Evolutionary conservation across 2,329 filamentous ascomycete species (phyloP).

Genomic region (Trichoderma koningii): DNA sequence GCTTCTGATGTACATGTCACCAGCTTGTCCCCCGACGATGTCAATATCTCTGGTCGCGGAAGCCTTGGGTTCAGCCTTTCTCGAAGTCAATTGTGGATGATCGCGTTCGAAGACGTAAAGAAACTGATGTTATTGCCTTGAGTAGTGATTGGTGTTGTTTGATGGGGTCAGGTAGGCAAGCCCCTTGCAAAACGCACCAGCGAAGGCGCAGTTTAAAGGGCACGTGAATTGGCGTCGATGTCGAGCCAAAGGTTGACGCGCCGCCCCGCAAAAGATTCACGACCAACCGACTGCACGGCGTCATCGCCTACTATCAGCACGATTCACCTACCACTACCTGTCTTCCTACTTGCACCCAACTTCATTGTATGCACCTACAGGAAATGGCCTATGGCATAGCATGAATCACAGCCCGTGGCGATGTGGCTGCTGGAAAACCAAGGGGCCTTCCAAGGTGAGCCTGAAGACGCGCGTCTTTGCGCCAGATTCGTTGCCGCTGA

Average conservation of each 20-base stretch:
- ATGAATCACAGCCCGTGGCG: constrained; percentile 23
- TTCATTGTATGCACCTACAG: not conserved
- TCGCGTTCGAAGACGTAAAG: too few relatives aligned
- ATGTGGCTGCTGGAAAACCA: constrained; percentile 70
- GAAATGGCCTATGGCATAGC: constrained; percentile 16
- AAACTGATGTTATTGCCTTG: too few relatives aligned
- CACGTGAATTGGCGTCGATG: constrained; percentile 35
- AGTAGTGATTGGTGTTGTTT: too few relatives aligned
- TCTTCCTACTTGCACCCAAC: too few relatives aligned
- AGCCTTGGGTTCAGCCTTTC: too few relatives aligned
- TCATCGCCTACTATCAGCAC: constrained; percentile 5
- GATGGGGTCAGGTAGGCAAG: too few relatives aligned
- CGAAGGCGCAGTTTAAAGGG: not conserved
- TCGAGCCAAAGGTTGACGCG: constrained; percentile 14
- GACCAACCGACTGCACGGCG: constrained; percentile 17
- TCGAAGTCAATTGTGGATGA: too few relatives aligned
- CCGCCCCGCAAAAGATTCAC: constrained; percentile 28
- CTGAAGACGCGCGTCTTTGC: not conserved
- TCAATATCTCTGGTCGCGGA: too few relatives aligned
- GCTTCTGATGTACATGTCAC: too few relatives aligned
- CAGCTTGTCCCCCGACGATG: too few relatives aligned
- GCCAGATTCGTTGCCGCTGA: not conserved
- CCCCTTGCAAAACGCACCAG: not conserved
- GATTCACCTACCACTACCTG: too few relatives aligned
- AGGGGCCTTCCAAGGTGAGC: constrained; percentile 52